Evolutionary conservation across 331 rosid species (phyloP).

Genomic region (Quercus lobata): DNA sequence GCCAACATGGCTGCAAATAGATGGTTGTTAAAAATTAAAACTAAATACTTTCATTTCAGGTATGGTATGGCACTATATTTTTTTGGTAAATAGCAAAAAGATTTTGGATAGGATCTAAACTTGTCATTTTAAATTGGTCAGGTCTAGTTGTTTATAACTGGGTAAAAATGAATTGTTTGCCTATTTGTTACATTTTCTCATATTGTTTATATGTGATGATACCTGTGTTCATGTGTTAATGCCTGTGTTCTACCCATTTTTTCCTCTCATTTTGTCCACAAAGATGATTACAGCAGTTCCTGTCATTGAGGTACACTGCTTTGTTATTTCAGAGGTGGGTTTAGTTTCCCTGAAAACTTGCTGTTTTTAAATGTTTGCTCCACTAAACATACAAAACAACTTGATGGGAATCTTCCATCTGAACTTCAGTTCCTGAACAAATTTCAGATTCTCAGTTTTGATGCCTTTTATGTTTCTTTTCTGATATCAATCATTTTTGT

Average conservation of each 20-base stretch:
- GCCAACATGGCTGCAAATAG: neutral
- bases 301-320: no score
- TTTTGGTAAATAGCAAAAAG: conserved; percentile 30
- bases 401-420: conserved; percentile 59
- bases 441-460: neutral
- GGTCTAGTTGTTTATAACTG: neutral
- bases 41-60: neutral
- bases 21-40: neutral
- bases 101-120: neutral
- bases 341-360: conserved; percentile 6
- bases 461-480: neutral
- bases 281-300: no score
- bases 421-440: conserved; percentile 43
- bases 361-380: neutral
- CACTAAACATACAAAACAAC: conserved; percentile 33
- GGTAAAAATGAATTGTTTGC: neutral
- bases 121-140: neutral
- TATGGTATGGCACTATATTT: neutral
- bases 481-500: neutral
- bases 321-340: no score
- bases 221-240: neutral
- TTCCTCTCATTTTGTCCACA: no score
- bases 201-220: neutral
- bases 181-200: neutral
- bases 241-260: no score